A percentile compares a stretch with the other conserved stretches of the same genome.
phyloP scores from a whole-genome alignment of 1,139 yeast species.

The Magnusiomyces suaveolens region DNA sequence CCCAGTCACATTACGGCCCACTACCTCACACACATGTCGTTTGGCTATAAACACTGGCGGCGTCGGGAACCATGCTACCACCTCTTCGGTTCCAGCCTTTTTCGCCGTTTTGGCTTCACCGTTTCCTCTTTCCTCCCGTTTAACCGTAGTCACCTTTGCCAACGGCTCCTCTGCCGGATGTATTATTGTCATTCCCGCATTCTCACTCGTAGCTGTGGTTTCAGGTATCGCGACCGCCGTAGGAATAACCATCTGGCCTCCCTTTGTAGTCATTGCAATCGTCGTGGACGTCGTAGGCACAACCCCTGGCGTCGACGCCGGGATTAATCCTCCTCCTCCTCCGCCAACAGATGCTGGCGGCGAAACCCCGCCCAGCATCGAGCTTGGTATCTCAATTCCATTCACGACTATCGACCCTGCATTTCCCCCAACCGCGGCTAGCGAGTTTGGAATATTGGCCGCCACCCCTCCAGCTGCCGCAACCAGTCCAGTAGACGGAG shows the following conservation, averaged over 20 bases:
- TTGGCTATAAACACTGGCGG: slow-evolving; percentile 58
- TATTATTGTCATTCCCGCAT: not conserved
- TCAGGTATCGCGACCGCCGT: slow-evolving; percentile 3
- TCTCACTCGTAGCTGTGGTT: not conserved
- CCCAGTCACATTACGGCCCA: slow-evolving; percentile 15
- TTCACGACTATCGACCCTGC: too few relatives aligned
- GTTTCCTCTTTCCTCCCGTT: not conserved
- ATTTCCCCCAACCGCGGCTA: too few relatives aligned
- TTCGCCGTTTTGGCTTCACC: slow-evolving; percentile 31
- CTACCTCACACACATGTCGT: slow-evolving; percentile 33
- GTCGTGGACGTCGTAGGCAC: not conserved
- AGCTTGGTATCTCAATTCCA: too few relatives aligned
- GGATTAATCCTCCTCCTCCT: not conserved
- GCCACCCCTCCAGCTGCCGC: too few relatives aligned
- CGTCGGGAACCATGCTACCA: slow-evolving; percentile 68
- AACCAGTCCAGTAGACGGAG: too few relatives aligned
- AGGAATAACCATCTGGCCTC: slow-evolving; percentile 1
- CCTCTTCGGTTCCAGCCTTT: not conserved
- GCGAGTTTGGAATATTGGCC: too few relatives aligned
- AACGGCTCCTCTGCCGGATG: slow-evolving; percentile 7
- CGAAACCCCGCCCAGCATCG: not conserved
- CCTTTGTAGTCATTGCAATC: not conserved
- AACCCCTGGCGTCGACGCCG: not conserved
- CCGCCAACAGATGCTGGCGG: not conserved
- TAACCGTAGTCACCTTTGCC: slow-evolving; percentile 5